Evolutionary conservation across 306 rosid genomes (phyloP).

Genomic region (Luffa acutangula): DNA sequence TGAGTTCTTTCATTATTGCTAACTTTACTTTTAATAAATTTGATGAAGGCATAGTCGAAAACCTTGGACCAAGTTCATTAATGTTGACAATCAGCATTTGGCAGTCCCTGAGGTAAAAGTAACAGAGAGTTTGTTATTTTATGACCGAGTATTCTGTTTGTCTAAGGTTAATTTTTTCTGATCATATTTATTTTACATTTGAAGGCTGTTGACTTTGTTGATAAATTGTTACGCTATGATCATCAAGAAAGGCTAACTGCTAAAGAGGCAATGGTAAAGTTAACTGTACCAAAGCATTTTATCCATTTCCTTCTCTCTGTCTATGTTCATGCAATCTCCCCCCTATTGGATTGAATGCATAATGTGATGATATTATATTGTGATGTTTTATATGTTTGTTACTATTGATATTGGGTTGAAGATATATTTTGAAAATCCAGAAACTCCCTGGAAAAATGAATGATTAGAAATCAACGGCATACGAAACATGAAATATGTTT

Average conservation of each 20-base stretch:
- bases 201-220: constrained; percentile 94
- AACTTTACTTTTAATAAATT: not conserved
- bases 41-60: constrained; percentile 89
- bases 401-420: not conserved
- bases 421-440: not conserved
- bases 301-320: not conserved
- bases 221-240: constrained; percentile 88
- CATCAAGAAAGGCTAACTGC: constrained; percentile 97
- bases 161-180: not conserved
- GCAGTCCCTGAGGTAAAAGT: constrained; percentile 70
- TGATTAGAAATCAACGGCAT: not conserved
- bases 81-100: constrained; percentile 88
- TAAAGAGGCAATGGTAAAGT: constrained; percentile 85
- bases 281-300: not conserved
- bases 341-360: not conserved
- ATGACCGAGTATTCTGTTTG: not conserved
- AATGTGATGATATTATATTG: not conserved
- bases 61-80: constrained; percentile 89
- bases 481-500: not conserved
- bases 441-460: not conserved
- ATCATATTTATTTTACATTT: constrained; percentile 14
- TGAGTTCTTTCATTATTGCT: not conserved
- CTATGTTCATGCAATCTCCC: not conserved
- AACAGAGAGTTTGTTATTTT: not conserved
- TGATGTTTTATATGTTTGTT: not conserved